Evolutionary conservation across 352 stramenopile genomes (phyloP).

Genomic region (Globisporangium paroecandrum): DNA sequence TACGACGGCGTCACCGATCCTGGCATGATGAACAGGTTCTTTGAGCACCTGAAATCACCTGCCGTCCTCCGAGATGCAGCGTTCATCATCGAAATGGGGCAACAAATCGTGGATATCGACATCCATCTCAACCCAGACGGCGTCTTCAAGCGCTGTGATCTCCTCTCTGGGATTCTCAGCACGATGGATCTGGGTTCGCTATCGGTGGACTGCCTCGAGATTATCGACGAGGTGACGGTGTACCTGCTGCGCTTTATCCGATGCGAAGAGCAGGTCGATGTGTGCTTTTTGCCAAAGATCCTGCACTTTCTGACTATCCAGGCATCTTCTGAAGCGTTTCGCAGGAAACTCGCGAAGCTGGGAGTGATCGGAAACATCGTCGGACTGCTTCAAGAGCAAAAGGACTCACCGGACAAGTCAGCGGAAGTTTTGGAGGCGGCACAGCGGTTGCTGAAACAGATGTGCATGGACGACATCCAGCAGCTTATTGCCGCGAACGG

Average conservation of each 20-base stretch:
- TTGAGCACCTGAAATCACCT: constrained; percentile 48
- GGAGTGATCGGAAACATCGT: constrained; percentile 55
- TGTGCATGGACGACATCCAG: constrained; percentile 63
- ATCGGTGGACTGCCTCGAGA: constrained; percentile 49
- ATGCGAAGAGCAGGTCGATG: constrained; percentile 16
- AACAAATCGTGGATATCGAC: constrained; percentile 71
- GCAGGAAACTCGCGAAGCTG: constrained; percentile 46
- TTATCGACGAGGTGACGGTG: constrained; percentile 55
- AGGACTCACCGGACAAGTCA: constrained; percentile 22
- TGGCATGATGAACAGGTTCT: constrained; percentile 46
- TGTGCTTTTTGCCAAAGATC: constrained; percentile 25
- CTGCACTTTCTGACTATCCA: constrained; percentile 41
- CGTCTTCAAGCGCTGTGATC: constrained; percentile 63
- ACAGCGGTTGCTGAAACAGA: constrained; percentile 44
- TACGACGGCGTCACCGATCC: constrained; percentile 57
- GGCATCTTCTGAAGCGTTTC: constrained; percentile 20
- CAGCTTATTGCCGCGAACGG: constrained; percentile 61
- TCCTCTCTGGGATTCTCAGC: constrained; percentile 54
- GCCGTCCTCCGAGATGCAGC: constrained; percentile 48
- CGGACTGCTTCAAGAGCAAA: constrained; percentile 49
- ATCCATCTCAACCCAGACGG: constrained; percentile 43
- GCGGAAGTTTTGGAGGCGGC: constrained; percentile 28
- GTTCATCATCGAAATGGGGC: constrained; percentile 63
- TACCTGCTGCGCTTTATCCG: constrained; percentile 38
- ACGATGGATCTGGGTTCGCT: constrained; percentile 38